Evolutionary conservation across 768 basidiomycete species (phyloP).

Genomic region (Tephrocybe sp.): DNA sequence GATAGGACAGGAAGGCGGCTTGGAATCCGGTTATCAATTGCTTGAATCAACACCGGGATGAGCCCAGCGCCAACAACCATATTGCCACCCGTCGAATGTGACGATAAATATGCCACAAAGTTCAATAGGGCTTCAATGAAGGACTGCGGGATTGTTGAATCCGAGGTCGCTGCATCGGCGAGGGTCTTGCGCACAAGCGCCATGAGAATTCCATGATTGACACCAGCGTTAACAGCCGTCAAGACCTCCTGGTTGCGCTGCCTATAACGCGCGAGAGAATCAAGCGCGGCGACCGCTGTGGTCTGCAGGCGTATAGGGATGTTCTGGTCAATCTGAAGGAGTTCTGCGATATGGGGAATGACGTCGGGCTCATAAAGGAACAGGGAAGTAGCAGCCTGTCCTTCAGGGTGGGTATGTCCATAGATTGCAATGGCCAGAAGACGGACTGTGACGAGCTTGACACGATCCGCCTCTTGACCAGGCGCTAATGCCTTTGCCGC

Average conservation of each 20-base stretch:
- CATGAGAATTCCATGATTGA: slow-evolving; percentile 95
- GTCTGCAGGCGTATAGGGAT: slow-evolving; percentile 75
- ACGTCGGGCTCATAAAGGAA: slow-evolving; percentile 96
- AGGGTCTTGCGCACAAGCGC: slow-evolving; percentile 82
- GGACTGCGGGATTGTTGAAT: slow-evolving; percentile 65
- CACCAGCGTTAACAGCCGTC: slow-evolving; percentile 88
- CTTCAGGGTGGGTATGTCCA: slow-evolving; percentile 81
- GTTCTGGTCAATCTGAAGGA: slow-evolving; percentile 76
- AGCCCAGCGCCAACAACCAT: slow-evolving; percentile 95
- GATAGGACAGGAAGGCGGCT: slow-evolving; percentile 74
- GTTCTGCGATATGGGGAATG: slow-evolving; percentile 82
- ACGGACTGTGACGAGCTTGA: slow-evolving; percentile 77
- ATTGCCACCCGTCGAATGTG: slow-evolving; percentile 80
- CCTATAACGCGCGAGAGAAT: slow-evolving; percentile 85
- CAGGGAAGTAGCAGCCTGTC: slow-evolving; percentile 72
- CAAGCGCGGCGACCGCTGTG: slow-evolving; percentile 84
- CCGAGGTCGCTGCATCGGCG: slow-evolving; percentile 61
- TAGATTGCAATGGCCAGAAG: slow-evolving; percentile 89
- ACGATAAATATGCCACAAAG: slow-evolving; percentile 85
- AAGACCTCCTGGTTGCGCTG: slow-evolving; percentile 82
- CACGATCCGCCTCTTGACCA: slow-evolving; percentile 59
- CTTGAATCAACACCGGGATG: slow-evolving; percentile 83
- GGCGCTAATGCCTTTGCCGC: slow-evolving; percentile 66
- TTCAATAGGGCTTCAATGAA: slow-evolving; percentile 83
- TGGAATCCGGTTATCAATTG: slow-evolving; percentile 75